Percentiles rank a stretch among this genome's conserved stretches.
Conservation (phyloP, 176 grass and related monocot genomes). For the Aegilops bicornis region DNA sequence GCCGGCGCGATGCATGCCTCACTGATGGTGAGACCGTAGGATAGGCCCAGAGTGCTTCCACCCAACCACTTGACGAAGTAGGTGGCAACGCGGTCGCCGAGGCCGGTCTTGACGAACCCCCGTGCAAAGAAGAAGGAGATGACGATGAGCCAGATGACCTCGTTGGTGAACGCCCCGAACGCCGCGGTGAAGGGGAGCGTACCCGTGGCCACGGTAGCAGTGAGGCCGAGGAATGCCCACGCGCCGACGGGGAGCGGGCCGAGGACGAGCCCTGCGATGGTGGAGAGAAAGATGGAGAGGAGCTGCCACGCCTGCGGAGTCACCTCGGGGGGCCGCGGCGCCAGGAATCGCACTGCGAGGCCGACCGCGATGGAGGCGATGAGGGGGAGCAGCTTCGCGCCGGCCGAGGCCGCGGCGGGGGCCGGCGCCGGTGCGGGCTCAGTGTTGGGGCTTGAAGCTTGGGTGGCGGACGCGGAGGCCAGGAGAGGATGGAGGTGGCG, state of each 20-base stretch:
- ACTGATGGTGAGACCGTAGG: constrained; percentile 84
- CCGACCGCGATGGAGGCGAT: constrained; percentile 57
- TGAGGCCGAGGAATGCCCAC: constrained; percentile 88
- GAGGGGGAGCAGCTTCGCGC: constrained; percentile 55
- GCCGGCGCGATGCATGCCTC: constrained; percentile 91
- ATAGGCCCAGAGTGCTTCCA: constrained; percentile 73
- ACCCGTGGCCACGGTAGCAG: constrained; percentile 56
- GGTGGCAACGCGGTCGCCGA: constrained; percentile 89
- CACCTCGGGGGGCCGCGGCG: constrained; percentile 57
- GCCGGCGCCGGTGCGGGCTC: neutral
- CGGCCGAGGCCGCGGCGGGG: neutral
- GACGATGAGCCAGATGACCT: constrained; percentile 97
- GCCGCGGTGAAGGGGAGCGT: constrained; percentile 71
- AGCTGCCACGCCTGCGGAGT: constrained; percentile 82
- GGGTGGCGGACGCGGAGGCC: neutral
- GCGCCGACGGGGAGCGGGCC: constrained; percentile 73
- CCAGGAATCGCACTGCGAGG: constrained; percentile 61
- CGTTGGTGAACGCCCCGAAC: constrained; percentile 76
- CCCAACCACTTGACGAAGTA: constrained; percentile 94
- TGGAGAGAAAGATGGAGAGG: constrained; percentile 82
- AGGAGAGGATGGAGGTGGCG: constrained; percentile 16
- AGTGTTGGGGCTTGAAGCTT: neutral
- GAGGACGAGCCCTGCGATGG: constrained; percentile 75
- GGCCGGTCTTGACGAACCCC: constrained; percentile 93
- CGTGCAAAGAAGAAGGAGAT: constrained; percentile 98